Evolutionary conservation across 164 flowering plant species (phyloP).

Genomic region (Berberis vulgaris): DNA sequence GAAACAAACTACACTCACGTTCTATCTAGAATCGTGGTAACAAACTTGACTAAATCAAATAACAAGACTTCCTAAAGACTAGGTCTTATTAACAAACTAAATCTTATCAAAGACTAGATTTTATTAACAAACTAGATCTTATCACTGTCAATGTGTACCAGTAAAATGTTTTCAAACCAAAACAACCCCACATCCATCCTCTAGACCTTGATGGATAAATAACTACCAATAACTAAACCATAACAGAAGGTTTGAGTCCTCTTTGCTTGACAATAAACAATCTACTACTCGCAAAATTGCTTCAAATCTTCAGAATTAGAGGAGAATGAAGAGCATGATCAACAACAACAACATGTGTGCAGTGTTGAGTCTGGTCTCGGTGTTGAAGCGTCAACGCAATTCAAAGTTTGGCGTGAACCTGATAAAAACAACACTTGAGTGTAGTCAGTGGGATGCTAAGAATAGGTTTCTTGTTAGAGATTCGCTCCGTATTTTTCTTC

Average conservation of each 20-base stretch:
- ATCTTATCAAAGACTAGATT: no score
- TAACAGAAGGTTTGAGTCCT: neutral
- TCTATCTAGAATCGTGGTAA: no score
- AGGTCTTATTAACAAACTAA: no score
- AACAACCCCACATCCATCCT: neutral
- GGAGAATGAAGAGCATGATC: constrained; percentile 1
- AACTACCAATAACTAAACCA: constrained; percentile 1
- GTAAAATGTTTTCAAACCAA: neutral
- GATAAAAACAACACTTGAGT: constrained; percentile 19
- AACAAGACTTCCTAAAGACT: no score
- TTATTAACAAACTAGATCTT: neutral
- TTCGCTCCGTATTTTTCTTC: constrained; percentile 37
- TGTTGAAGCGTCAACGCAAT: constrained; percentile 14
- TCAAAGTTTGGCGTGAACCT: constrained; percentile 50
- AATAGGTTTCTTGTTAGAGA: constrained; percentile 51
- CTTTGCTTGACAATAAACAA: neutral
- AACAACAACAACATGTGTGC: constrained; percentile 7
- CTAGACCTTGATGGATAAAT: neutral
- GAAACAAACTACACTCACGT: no score
- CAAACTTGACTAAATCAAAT: no score
- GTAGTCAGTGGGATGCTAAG: constrained; percentile 42
- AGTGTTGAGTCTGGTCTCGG: neutral
- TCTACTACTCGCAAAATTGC: neutral
- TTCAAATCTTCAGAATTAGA: constrained; percentile 6
- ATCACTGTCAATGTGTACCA: no score